Base-by-base conservation (phyloP, 164 flowering plant species). In the Cinnamomum chago region DNA sequence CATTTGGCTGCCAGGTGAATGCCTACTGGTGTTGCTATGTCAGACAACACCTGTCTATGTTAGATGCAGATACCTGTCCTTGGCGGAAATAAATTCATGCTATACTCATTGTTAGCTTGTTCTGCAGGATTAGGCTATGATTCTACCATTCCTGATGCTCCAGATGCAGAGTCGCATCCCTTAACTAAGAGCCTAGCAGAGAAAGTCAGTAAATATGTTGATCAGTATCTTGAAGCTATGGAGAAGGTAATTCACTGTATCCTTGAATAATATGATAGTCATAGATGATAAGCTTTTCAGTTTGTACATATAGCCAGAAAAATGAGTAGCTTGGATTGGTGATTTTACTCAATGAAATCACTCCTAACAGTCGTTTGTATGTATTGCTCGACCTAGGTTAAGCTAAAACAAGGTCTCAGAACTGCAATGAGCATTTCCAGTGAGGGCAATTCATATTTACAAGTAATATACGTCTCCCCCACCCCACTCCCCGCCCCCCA, bases 381-480 rank as follows among this genome's bases (percentile, higher is more conserved):
- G 47, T 72, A 50, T 68, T 7, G 27, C 12, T 66, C 77, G 64
- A 73, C 70, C 62, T 67, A 93, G 97, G 94, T 93, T 67, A 91
- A 93, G 76, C 85, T 93, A 71, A 93, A 91, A 79, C 93, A 89
- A 80, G 97, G 97, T 25, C 83, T 91, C 70, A 91, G 86, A 82
- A 79, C 75, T 82, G 97, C 91, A 75, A 93, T 91, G 98, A 72
- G 76, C 75, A 84, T 93, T 66, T 90, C 98, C 24, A 82, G 91
- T 66, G 93, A 88, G 75, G 97, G 97, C 75, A 93, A 93, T 84
- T 87, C 85, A 60, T 91, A 90, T 81, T 76, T 95, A 75, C 99
- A 93, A 84, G 99, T 93, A 82, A 80, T 67, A 23, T 74, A 13
- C 40, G 5, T 13, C 17, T 0, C 5, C 60, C 60, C n/a, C 7